Evolutionary conservation across 495 filamentous ascomycete species (phyloP), one percentile per base, ranked within the genome.

Genomic region (Penicillium mononematosum): DNA sequence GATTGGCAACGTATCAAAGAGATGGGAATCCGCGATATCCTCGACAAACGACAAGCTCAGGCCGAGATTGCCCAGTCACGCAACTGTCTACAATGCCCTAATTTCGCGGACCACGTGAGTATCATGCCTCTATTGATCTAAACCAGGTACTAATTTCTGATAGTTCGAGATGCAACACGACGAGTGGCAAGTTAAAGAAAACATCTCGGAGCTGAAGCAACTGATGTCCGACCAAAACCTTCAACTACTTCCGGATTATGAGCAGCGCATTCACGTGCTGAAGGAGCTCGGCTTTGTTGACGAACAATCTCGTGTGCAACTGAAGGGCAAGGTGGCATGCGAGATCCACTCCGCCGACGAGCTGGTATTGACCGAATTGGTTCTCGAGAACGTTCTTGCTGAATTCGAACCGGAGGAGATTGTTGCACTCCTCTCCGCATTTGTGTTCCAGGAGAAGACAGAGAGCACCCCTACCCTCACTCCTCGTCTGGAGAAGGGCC

Each of bases 391-490:
- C 69, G 91, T 96, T 6, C 85, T 98, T 4, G 91, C 92, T 19
- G 89, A 96, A 58, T 98, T 91, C 70, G 93, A 96, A 59, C 92
- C 94, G 1, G 93, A 95, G 64, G 94, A 98, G 68, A 97, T 98
- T 54, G 94, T 95, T 3, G 93, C 94, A 7, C 81, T 98, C 10
- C 83, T 98, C 3, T 96, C 91, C 0, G 86, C 89, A 3, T 98
- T 98, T 68, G 95, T 98, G n/a, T 98, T 98, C 77, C 90, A 97
- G 68, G 94, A 98, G 61, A 97, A 96, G 76, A 96, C 95, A 0
- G 89, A 94, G 16, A 82, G 82, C 17, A 81, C 83, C 0, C 94
- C 94, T 1, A 92, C 82, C n/a, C 76, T 98, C 55, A 96, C 92
- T 0, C 81, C 87, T 2, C 87, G 82, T 45, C 81, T 98, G 14